phyloP scores from a whole-genome alignment of 1,284 basidiomycete species.

The Leccinum pseudoinsigne region DNA sequence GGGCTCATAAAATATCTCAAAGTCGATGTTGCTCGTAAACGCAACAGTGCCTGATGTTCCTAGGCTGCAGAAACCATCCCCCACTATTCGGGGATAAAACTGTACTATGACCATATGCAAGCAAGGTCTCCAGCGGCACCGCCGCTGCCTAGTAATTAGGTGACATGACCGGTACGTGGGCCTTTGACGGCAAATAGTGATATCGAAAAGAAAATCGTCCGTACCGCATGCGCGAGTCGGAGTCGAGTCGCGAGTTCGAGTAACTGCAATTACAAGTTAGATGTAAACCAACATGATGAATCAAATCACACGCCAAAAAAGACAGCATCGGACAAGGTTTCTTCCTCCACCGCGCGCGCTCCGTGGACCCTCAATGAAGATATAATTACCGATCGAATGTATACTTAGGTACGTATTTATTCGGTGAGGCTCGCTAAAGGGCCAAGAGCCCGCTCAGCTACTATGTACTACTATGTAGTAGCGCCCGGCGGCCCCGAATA shows the following conservation, averaged over 20 bases:
- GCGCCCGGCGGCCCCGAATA: too few relatives aligned
- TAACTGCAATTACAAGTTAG: background rate
- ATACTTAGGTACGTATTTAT: background rate
- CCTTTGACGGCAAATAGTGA: constrained; percentile 27
- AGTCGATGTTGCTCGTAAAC: too few relatives aligned
- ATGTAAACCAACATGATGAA: background rate
- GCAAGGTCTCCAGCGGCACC: constrained; percentile 29
- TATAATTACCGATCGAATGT: background rate
- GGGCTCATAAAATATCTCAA: too few relatives aligned
- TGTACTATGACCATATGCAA: constrained; percentile 41
- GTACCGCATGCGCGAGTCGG: constrained; percentile 23
- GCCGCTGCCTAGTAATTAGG: constrained; percentile 37
- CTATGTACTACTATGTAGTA: too few relatives aligned
- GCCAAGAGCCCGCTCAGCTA: background rate
- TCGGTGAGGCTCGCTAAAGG: background rate
- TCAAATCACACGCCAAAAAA: too few relatives aligned
- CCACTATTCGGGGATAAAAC: too few relatives aligned
- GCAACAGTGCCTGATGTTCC: too few relatives aligned
- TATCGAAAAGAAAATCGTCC: constrained; percentile 31
- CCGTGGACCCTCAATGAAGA: background rate
- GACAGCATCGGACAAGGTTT: background rate
- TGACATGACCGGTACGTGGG: constrained; percentile 30
- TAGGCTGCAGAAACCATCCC: too few relatives aligned
- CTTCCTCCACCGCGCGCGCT: background rate
- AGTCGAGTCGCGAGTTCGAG: background rate